A percentile compares a stretch with the other conserved stretches of the same genome.
Evolutionary conservation across 495 filamentous ascomycete species (phyloP).

Genomic region (Aspergillus nidulans): DNA sequence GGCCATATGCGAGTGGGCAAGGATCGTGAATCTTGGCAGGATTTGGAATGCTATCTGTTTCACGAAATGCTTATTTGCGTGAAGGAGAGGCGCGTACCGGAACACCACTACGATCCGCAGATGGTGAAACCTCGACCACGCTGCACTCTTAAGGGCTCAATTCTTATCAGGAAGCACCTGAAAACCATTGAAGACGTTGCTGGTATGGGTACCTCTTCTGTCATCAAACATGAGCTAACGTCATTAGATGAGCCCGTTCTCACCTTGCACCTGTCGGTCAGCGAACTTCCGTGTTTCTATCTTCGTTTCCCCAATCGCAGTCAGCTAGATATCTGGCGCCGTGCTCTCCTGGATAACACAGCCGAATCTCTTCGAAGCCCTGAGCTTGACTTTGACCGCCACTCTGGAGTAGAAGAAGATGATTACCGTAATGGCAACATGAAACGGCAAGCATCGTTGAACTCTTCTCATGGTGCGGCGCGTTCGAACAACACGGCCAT

Average conservation of each 20-base stretch:
- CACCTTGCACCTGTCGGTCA: slow-evolving; percentile 85
- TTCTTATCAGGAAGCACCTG: slow-evolving; percentile 96
- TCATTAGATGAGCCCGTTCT: slow-evolving; percentile 72
- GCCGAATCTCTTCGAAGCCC: slow-evolving; percentile 55
- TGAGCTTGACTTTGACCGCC: slow-evolving; percentile 72
- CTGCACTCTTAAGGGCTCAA: slow-evolving; percentile 94
- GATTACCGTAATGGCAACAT: slow-evolving; percentile 70
- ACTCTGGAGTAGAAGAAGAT: slow-evolving; percentile 81
- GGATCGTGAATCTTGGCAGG: slow-evolving; percentile 96
- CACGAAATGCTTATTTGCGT: slow-evolving; percentile 99
- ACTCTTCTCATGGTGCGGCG: slow-evolving; percentile 73
- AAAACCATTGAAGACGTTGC: slow-evolving; percentile 74
- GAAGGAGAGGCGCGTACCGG: slow-evolving; percentile 81
- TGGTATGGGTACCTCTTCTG: slow-evolving; percentile 31
- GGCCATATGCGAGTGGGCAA: slow-evolving; percentile 93
- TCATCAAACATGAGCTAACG: not conserved
- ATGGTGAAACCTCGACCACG: slow-evolving; percentile 61
- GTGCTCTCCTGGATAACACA: slow-evolving; percentile 77
- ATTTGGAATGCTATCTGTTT: slow-evolving; percentile 95
- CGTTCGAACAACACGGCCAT: slow-evolving; percentile 44
- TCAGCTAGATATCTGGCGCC: slow-evolving; percentile 88
- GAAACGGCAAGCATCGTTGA: slow-evolving; percentile 80
- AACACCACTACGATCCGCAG: slow-evolving; percentile 50
- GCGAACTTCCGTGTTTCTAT: slow-evolving; percentile 94
- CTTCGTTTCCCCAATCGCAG: slow-evolving; percentile 81